phyloP scores from a whole-genome alignment of 73 alveolate species.

The Paramecium octaurelia region DNA sequence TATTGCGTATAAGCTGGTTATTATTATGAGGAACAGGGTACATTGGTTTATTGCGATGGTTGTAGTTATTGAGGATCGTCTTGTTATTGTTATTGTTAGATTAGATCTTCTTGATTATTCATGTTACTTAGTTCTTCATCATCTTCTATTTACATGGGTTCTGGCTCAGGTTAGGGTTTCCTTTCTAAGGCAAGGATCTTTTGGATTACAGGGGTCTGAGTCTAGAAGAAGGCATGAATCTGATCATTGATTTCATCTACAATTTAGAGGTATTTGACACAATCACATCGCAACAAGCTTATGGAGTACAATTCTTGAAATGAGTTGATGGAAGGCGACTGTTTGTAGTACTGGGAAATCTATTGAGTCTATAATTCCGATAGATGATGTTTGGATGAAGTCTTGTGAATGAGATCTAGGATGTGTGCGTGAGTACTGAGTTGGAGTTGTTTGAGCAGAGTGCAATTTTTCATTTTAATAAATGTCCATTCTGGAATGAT shows the following conservation, averaged over 20 bases:
- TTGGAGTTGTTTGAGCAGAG: background rate
- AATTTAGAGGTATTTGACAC: background rate
- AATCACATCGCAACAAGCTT: background rate
- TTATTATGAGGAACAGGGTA: background rate
- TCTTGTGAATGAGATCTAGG: background rate
- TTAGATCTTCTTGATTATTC: background rate
- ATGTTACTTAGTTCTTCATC: background rate
- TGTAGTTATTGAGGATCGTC: background rate
- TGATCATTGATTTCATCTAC: background rate
- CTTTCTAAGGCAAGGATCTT: background rate
- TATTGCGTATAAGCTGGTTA: background rate
- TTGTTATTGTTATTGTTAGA: background rate
- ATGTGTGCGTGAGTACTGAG: background rate
- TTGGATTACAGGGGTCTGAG: background rate
- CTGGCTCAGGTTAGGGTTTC: background rate
- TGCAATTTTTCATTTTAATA: constrained; percentile 7
- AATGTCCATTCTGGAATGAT: background rate
- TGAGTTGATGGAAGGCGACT: background rate
- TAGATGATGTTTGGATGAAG: background rate
- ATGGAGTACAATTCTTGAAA: background rate
- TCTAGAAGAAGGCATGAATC: background rate
- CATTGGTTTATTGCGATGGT: background rate
- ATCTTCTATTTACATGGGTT: background rate
- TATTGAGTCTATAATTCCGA: background rate
- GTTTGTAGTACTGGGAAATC: background rate